Evolutionary conservation across 2,329 filamentous ascomycete species (phyloP), one percentile per base, ranked within the genome.

Genomic region (Diaporthe batatas): DNA sequence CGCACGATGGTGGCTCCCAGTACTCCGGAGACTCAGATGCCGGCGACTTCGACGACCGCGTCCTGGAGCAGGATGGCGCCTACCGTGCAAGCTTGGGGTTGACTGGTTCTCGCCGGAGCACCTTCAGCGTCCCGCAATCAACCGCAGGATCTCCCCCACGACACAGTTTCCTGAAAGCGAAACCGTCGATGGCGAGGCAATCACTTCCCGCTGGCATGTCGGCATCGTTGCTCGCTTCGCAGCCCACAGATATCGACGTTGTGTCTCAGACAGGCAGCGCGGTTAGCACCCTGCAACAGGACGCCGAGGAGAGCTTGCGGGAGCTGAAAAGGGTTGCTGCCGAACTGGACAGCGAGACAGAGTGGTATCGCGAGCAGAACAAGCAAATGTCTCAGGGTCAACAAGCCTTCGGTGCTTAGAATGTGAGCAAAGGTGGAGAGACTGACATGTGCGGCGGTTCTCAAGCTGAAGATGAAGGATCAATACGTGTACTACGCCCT

Each of bases 301-400:
- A 72, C 12, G 68, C 75, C 25, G 76, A 81, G 72, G 81, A 82
- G 39, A 81, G 86, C 21, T 81, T 87, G 58, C 79, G 76, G 44
- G 84, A 87, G 75, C 81, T 87, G 53, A 81, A 81, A 49, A 80
- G 81, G 67, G 80, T 85, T 75, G 81, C 84, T 18, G 79, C 83
- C 72, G 85, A 86, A 72, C 81, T 88, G 79, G 84, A 87, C 74
- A 82, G 86, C 74, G 84, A 82, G 21, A 81, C 81, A n/a, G 79
- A 81, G 25, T 88, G 86, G 86, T 86, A 84, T 76, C 80, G 79
- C 69, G 81, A 83, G 68, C 85, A 88, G 77, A 86, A 83, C 49
- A 82, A 84, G 70, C 81, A 80, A 53, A 74, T 87, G 74, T 68
- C 57, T 64, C 71, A 73, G 11, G 68, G 53, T 32, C 68, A 70